These are phyloP conservation scores for Trametes maxima DNA, from an alignment of 768 basidiomycete genomes.

Conservation along the genomic window DNA sequence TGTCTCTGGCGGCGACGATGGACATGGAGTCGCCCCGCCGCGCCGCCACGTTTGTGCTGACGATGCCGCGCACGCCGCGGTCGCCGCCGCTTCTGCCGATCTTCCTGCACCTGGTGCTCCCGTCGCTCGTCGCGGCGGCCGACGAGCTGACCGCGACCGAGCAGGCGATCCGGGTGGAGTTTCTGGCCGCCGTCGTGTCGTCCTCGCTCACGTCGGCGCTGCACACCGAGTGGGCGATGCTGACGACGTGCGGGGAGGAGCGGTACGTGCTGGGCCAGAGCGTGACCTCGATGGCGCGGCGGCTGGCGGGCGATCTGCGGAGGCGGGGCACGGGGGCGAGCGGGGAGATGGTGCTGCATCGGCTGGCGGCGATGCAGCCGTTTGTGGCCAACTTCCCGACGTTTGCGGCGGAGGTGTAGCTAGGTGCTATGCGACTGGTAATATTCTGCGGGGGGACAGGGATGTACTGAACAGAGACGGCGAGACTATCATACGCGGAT, in stretches of 20 bases:
- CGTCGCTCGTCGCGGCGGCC: conserved; percentile 56
- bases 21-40: conserved; percentile 66
- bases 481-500: neutral
- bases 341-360: conserved; percentile 58
- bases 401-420: conserved; percentile 46
- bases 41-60: conserved; percentile 67
- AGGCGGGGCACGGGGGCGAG: conserved; percentile 48
- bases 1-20: conserved; percentile 49
- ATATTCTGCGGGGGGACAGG: neutral
- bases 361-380: conserved; percentile 59
- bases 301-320: conserved; percentile 64
- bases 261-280: conserved; percentile 59
- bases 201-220: conserved; percentile 67
- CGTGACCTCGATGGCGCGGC: conserved; percentile 63
- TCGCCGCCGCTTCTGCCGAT: conserved; percentile 70
- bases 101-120: conserved; percentile 70
- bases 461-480: conserved; percentile 10
- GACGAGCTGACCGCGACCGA: conserved; percentile 58
- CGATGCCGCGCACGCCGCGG: conserved; percentile 55
- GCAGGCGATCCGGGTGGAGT: conserved; percentile 58
- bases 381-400: conserved; percentile 78
- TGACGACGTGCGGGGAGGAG: conserved; percentile 53
- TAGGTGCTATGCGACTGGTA: too few species aligned
- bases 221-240: conserved; percentile 71
- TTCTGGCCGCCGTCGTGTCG: conserved; percentile 64